Evolutionary conservation across 495 filamentous ascomycete genomes (phyloP), one percentile per base, ranked within the genome.

Genomic region (Penicillium cinerascens): DNA sequence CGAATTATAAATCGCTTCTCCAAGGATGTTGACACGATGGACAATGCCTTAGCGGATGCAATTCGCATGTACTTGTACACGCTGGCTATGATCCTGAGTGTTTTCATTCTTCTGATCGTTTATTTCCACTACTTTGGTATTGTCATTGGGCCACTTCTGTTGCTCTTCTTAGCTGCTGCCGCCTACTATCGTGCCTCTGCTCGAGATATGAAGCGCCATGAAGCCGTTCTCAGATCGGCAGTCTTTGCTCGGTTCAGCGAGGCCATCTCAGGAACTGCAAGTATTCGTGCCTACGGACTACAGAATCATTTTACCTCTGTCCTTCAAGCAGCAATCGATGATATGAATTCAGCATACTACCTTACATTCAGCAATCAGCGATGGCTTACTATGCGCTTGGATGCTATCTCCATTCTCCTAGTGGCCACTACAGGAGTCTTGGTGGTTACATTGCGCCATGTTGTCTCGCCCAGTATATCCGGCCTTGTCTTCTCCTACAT

Each of bases 121-220:
- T 3, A 7, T 7, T 4, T 26, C 4, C 25, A 4, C 7, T 3
- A 4, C 25, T 26, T 7, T 3, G 4, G 4, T 26, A 7, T 26
- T 3, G 25, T 26, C 4, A 26, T 26, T 7, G 25, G 3, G 4
- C 4, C 25, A 4, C 25, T 26, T 3, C 25, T 26, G 3, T 44
- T 44, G 42, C 11, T 58, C 78, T 3, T 67, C 89, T 0, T 93
- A 90, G 63, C 77, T 81, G 60, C 7, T 3, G 25, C 25, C 7
- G 4, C 7, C 62, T 86, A 26, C 83, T 93, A 93, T 66, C 77
- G 95, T n/a, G 78, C 78, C 56, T 87, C 88, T 10, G 91, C 89
- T 6, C 76, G 87, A 47, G 88, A 92, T 62, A 74, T 84, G 17
- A 91, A 88, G 65, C 71, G 87, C 2, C 65, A 89, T 6, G 87